These are phyloP conservation scores for Paramecium sexaurelia DNA, from an alignment of 73 alveolate species.

Conservation along the genomic window DNA sequence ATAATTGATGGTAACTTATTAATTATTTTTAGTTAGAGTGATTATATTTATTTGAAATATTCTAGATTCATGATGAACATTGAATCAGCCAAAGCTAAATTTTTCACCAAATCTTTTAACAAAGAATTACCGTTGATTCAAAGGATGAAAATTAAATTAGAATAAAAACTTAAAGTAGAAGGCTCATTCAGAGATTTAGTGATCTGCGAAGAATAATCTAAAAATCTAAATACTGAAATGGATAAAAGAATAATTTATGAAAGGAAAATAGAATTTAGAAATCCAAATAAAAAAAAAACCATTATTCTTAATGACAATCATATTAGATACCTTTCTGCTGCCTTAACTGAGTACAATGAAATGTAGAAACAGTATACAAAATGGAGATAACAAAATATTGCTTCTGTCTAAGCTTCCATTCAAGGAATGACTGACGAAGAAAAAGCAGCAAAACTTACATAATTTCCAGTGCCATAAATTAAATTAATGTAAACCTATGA, in stretches of 20 bases:
- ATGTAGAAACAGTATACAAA: not conserved
- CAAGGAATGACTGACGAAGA: not conserved
- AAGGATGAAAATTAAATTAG: slow-evolving; percentile 39
- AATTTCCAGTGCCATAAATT: slow-evolving; percentile 40
- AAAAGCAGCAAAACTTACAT: not conserved
- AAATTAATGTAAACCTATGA: not conserved
- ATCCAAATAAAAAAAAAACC: not conserved
- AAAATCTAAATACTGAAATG: not conserved
- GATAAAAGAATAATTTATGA: not conserved
- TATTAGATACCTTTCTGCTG: not conserved
- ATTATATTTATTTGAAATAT: slow-evolving; percentile 39
- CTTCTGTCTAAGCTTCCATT: slow-evolving; percentile 3
- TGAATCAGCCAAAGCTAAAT: slow-evolving; percentile 30
- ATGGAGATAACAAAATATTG: slow-evolving; percentile 50
- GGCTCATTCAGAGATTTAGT: not conserved
- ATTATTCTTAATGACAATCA: not conserved
- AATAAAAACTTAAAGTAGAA: not conserved
- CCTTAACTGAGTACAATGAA: slow-evolving; percentile 1
- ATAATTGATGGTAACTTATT: slow-evolving; percentile 27
- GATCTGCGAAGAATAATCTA: not conserved
- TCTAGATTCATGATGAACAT: slow-evolving; percentile 18
- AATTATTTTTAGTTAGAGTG: slow-evolving; percentile 19
- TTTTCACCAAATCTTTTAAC: not conserved
- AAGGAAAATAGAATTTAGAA: not conserved
- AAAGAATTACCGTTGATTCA: slow-evolving; percentile 4